Evolutionary conservation across 768 basidiomycete genomes (phyloP), one percentile per base, ranked within the genome.

Genomic region (Jaapia argillacea): DNA sequence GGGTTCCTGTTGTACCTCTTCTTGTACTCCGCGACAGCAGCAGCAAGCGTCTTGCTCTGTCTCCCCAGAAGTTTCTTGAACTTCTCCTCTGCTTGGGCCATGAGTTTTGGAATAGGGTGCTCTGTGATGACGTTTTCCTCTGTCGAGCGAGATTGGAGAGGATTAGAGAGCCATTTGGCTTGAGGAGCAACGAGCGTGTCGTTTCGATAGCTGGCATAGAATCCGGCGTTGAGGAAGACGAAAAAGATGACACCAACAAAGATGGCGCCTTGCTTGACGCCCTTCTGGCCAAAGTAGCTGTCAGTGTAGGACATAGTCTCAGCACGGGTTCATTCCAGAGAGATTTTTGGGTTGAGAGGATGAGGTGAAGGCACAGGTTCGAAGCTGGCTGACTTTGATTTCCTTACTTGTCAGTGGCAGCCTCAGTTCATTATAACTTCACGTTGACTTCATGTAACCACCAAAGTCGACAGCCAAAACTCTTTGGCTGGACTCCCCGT

Each of bases 61-160:
- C 69, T 67, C 2, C 65, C 67, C 23, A 98, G 63, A 53, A 83
- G 72, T 25, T 65, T 60, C 26, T 76, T 70, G 60, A 80, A 97
- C 42, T 71, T 70, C n/a, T 57, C 58, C 58, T 90, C 88, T 1
- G 91, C 96, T 2, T 88, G 78, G 7, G 76, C 74, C 73, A 98
- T 85, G 51, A 97, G 75, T 27, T 65, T 69, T 1, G 89, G 71
- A 49, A 98, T 96, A 4, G 94, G 93, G 58, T 99, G 90, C 13
- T 63, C 58, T n/a, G 51, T 46, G 40, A 64, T 48, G 1, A 48
- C 42, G 40, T 16, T 48, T 36, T 5, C 24, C 14, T n/a, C 18
- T 46, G 20, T 39, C 22, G 26, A 42, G 21, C 41, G 7, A 12
- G 27, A 24, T 42, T 20, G 13, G 40, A 21, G 12, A 7, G 10